Evolutionary conservation across 2,329 filamentous ascomycete species (phyloP), one percentile per base, ranked within the genome.

Genomic region (Penicillium sp.): DNA sequence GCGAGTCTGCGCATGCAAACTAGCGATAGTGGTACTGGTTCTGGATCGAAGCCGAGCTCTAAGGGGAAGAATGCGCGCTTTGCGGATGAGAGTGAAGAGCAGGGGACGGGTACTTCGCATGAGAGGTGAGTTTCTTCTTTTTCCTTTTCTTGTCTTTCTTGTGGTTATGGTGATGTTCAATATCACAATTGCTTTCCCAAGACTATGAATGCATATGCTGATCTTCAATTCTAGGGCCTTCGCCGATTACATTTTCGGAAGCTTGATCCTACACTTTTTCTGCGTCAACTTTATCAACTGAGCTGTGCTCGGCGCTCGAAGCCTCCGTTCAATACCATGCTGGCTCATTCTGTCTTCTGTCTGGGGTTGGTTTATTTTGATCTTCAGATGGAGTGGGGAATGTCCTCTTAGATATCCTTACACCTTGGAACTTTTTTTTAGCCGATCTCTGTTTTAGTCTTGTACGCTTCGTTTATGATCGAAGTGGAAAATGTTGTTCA

Each of bases 211-310:
- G 13, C 13, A 33, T 3, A 23, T 58, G 33, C 49, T 43, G 12
- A 49, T 46, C 40, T 53, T 10, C 59, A 52, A 52, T 57, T 57
- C 67, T 43, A 95, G 92, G 75, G 93, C 94, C 40, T 99, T 99
- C 76, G 93, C 94, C 72, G 94, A 99, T 79, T 99, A 89, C 73
- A 84, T 99, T 60, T 91, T 97, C 68, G 94, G 93, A 74, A 97
- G 93, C 76, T 76, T 99, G 75, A 91, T 97, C 74, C 80, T 97
- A 75, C 94, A 99, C 81, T 96, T 97, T 81, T 99, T 99, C 83
- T 97, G 93, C 79, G 87, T 97, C 75, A 99, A 99, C 84, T 99
- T 99, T 78, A 97, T 99, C 82, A 99, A 99, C 84, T 99, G 83
- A 81, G 67, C 54, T 47, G 46, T 51, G 33, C 50, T 53, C 50